phyloP scores from a whole-genome alignment of 257 asterid species.

The Forsythia viridissima region DNA sequence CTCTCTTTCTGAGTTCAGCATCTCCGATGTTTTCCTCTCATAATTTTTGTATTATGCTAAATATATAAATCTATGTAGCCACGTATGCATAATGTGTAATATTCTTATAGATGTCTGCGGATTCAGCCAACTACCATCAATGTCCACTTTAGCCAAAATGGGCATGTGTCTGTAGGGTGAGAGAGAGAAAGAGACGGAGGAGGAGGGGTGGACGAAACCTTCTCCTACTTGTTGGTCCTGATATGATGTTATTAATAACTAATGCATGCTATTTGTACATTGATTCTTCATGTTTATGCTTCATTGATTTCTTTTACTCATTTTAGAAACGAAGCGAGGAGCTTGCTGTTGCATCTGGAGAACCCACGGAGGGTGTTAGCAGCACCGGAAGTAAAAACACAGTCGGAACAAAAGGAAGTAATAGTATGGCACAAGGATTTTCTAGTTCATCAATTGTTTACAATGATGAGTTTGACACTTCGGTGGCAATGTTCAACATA shows the following conservation, averaged over 20 bases:
- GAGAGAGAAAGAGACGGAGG: neutral
- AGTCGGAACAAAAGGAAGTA: slow-evolving; percentile 45
- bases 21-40: neutral
- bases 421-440: slow-evolving; percentile 32
- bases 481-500: slow-evolving; percentile 64
- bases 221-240: neutral
- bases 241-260: neutral
- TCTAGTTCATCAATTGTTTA: slow-evolving; percentile 48
- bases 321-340: slow-evolving; percentile 65
- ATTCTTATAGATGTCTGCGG: neutral
- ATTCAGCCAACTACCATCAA: neutral
- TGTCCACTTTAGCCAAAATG: neutral
- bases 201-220: neutral
- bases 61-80: neutral
- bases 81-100: neutral
- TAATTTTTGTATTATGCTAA: neutral
- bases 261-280: neutral
- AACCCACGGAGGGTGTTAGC: slow-evolving; percentile 52
- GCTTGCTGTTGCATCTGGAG: slow-evolving; percentile 56
- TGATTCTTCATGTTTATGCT: neutral
- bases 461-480: slow-evolving; percentile 56
- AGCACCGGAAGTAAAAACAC: slow-evolving; percentile 45
- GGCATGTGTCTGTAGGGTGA: neutral
- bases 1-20: neutral
- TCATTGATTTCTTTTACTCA: neutral